Evolutionary conservation across 208 protist genomes (phyloP).

Genomic region (Trypanosoma congolense): DNA sequence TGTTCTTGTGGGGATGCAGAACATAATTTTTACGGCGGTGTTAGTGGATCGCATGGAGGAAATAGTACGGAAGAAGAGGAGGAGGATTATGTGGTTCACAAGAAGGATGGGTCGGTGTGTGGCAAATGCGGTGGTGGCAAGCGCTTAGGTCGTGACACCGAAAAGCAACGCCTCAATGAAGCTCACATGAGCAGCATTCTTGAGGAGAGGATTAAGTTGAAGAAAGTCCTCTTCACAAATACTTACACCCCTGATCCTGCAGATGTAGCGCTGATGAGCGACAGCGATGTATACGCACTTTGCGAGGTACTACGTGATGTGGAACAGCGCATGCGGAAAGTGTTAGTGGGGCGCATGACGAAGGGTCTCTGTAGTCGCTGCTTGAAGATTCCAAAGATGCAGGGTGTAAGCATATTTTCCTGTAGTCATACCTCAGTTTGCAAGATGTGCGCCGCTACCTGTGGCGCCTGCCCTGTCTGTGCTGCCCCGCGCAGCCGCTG

Average conservation of each 20-base stretch:
- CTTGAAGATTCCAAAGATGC: conserved; percentile 8
- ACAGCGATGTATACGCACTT: conserved; percentile 63
- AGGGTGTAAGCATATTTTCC: conserved; percentile 18
- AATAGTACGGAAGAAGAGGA: conserved; percentile 3
- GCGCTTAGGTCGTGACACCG: not conserved
- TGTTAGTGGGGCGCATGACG: conserved; percentile 36
- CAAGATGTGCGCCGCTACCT: conserved; percentile 21
- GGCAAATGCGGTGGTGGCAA: not conserved
- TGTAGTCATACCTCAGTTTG: conserved; percentile 46
- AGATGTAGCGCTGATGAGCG: conserved; percentile 64
- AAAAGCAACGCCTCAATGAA: conserved; percentile 19
- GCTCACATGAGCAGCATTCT: conserved; percentile 31
- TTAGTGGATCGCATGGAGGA: too few relatives aligned
- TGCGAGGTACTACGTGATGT: conserved; percentile 31
- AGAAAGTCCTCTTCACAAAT: conserved; percentile 34
- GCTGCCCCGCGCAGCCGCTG: conserved; percentile 22
- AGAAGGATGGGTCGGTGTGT: conserved; percentile 1
- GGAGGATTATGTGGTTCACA: conserved; percentile 23
- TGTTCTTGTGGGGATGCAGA: too few relatives aligned
- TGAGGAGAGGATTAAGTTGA: conserved; percentile 44
- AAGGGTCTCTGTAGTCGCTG: conserved; percentile 45
- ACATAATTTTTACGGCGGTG: too few relatives aligned
- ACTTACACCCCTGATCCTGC: conserved; percentile 62
- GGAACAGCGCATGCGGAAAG: conserved; percentile 26
- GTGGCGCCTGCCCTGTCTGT: conserved; percentile 48